Percentiles rank a stretch among this genome's conserved stretches.
Evolutionary conservation across 768 basidiomycete species (phyloP).

Genomic region (Pleurotus platypus): DNA sequence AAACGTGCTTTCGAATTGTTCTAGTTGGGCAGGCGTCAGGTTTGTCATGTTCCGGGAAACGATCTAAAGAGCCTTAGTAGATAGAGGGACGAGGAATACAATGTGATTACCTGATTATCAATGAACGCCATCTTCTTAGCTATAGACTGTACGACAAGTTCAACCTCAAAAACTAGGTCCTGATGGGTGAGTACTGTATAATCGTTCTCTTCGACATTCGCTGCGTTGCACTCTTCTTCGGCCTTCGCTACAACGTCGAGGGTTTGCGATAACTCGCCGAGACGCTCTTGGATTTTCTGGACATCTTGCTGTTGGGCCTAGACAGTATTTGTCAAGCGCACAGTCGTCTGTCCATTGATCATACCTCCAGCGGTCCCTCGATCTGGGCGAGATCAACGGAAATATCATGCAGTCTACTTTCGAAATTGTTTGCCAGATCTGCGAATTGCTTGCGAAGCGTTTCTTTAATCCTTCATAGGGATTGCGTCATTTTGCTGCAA

Average conservation of each 20-base stretch:
- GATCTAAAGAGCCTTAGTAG: conserved; percentile 51
- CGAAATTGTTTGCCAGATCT: conserved; percentile 71
- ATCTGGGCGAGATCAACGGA: conserved; percentile 72
- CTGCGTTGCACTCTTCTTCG: conserved; percentile 75
- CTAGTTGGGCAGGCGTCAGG: conserved; percentile 90
- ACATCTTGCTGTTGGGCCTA: conserved; percentile 76
- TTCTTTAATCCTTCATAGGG: conserved; percentile 69
- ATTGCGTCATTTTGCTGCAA: neutral
- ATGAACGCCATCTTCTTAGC: conserved; percentile 92
- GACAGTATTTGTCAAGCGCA: neutral
- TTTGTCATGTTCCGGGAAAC: conserved; percentile 93
- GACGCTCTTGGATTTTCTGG: conserved; percentile 57
- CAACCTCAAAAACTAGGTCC: conserved; percentile 88
- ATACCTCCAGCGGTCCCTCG: conserved; percentile 73
- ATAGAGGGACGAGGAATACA: conserved; percentile 1
- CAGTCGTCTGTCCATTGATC: conserved; percentile 17
- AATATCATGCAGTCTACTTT: conserved; percentile 59
- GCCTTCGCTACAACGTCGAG: conserved; percentile 54
- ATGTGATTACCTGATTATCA: conserved; percentile 78
- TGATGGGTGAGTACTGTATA: conserved; percentile 87
- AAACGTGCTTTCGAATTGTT: conserved; percentile 97
- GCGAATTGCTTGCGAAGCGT: conserved; percentile 74
- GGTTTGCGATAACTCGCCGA: conserved; percentile 61
- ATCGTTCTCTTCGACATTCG: conserved; percentile 97
- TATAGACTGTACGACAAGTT: conserved; percentile 75